Evolutionary conservation across 2,329 filamentous ascomycete genomes (phyloP).

Genomic region (Calonectria honghensis): DNA sequence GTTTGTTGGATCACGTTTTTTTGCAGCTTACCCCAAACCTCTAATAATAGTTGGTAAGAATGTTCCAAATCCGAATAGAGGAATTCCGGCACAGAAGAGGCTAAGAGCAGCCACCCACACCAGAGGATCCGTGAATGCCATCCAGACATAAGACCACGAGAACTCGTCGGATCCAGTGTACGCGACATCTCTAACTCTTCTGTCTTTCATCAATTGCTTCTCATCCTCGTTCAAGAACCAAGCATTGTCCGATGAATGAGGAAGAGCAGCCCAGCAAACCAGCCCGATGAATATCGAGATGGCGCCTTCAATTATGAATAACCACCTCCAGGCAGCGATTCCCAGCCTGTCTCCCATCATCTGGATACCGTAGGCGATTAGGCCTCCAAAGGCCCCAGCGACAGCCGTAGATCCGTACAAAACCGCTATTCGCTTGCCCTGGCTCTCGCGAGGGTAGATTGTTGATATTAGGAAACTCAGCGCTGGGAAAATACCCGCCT

Average conservation of each 20-base stretch:
- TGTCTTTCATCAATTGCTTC: conserved; percentile 35
- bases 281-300: conserved; percentile 49
- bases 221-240: conserved; percentile 63
- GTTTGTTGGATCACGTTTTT: too few relatives aligned
- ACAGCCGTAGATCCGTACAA: conserved; percentile 38
- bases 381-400: conserved; percentile 38
- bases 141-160: conserved; percentile 28
- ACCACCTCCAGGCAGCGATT: conserved; percentile 38
- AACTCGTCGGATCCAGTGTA: conserved; percentile 30
- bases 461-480: conserved; percentile 68
- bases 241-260: conserved; percentile 63
- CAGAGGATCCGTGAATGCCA: conserved; percentile 27
- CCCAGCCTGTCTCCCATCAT: conserved; percentile 34
- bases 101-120: conserved; percentile 25
- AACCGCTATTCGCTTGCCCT: conserved; percentile 41
- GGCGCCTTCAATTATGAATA: conserved; percentile 65
- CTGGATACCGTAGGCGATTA: conserved; percentile 25
- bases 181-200: conserved; percentile 1
- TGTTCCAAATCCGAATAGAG: conserved; percentile 36
- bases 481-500: conserved; percentile 77
- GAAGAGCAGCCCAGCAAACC: conserved; percentile 44
- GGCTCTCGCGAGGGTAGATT: conserved; percentile 42
- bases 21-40: conserved; percentile 22
- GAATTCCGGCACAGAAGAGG: conserved; percentile 34
- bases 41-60: conserved; percentile 42